Evolutionary conservation across 2,329 filamentous ascomycete species (phyloP), one percentile per base, ranked within the genome.

Genomic region (Fusarium sp.): DNA sequence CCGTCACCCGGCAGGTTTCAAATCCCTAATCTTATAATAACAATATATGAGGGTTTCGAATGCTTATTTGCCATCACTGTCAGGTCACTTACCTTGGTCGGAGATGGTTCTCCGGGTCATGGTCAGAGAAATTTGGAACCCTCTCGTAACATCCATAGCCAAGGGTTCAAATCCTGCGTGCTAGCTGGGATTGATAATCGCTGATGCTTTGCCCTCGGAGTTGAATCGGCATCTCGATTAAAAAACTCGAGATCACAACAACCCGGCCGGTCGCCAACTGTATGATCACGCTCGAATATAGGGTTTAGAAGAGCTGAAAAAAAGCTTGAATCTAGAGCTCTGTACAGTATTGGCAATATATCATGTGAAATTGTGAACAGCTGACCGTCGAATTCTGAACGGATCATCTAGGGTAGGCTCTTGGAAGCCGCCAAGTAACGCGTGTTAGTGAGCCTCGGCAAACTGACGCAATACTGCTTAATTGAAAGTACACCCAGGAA

Each of bases 401-500:
- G 65, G 47, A 47, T 60, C 53, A 49, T 76, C 20, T 33, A 77
- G 73, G 73, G 73, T 77, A 77, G 33, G 42, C 39, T 4, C 3
- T 25, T 13, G 18, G 3, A 27, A 33, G n/a, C 18, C 57, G 57
- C 71, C 55, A 73, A 73, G 53, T 58, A 44, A 44, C 33, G 36
- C 31, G 29, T 45, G 74, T 72, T 72, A 78, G 65, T 56, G 55
- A 61, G 66, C 41, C 59, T 50, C 50, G 45, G 68, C 45, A 63
- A 75, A 65, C 25, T 15, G 44, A 39, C 31, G 49, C 18, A 25
- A n/a, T 17, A 38, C 44, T 73, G 73, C 74, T 76, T 77, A 76
- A 77, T 70, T 75, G 45, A 29, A 38, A 64, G 63, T 63, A 38
- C 54, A 66, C 60, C 47, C 62, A 62, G 68, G 65, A 66, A 64